Base-by-base conservation (phyloP, 1,139 yeast species). In the Candida mesenterica region DNA sequence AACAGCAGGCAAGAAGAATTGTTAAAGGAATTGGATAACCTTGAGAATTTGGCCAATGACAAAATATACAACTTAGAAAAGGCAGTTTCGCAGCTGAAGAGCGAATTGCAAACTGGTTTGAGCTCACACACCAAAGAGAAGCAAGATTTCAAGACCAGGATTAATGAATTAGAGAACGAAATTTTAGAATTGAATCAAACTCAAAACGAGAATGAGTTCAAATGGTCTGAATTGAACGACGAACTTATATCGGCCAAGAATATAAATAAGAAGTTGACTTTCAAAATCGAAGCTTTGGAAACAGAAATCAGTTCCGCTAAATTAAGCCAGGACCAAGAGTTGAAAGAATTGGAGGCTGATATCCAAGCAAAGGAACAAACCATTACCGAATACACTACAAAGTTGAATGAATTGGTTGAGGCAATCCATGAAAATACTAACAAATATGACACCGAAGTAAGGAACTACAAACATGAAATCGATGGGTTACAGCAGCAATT, bases 21-120 rank as follows among this genome's bases (percentile, higher is more conserved):
- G 18, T 45, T 55, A 23, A 52, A 48, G 28, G 57, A 53, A 17
- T 42, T 52, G 30, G 56, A 55, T 26, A 53, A 52, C 33, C 43
- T 48, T 32, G 54, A 53, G 39, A 46, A 48, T 30, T 41, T 51
- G 36, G 56, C 56, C 10, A 49, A 52, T 38, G 55, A 50, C 33
- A 53, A 51, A 32, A 52, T 53, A 14, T 34, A 38, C 23, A 50
- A 44, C 26, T 46, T 57, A 13, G 59, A 59, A 37, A 42, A 32
- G 24, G 37, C 46, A 4, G 30, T 50, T 8, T 35, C 40, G 13
- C 20, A 31, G 1, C 45, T 38, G 31, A 35, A 39, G 9, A 25
- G 15, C 9, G 41, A 41, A 8, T 19, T 36, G 15, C 31, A 36
- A 18, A 49, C 48, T 9, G 35, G 34, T 15, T 19, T 43, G 9